Evolutionary conservation across 2,329 filamentous ascomycete genomes (phyloP), one percentile per base, ranked within the genome.

Genomic region (Ceratocystis smalleyi): DNA sequence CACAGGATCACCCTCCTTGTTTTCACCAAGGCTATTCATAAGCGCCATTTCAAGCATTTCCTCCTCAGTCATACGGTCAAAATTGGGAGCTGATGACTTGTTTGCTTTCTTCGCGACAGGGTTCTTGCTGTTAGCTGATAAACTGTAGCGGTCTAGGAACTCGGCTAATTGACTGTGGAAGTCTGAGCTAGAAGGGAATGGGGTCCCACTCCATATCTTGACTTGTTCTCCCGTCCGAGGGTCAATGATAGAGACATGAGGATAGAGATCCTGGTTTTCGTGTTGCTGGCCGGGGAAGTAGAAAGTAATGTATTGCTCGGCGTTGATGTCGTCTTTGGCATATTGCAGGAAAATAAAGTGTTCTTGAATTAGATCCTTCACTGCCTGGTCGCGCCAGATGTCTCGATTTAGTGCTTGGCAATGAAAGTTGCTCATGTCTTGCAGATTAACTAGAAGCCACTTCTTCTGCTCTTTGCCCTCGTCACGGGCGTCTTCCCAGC

Each of bases 301-400:
- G 74, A 96, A 95, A 64, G 89, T 88, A 67, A 95, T 79, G 74
- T 95, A 99, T 68, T 90, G 85, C 68, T 83, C 79, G 0, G 89
- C 89, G 45, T 85, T 82, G 0, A 84, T 82, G 69, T 95, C 91
- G 68, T 90, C 85, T 74, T 95, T 96, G 69, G 86, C 84, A 76
- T 94, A 97, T 72, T 99, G 94, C 70, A 99, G 77, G 74, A 99
- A 99, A 69, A 99, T 82, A 73, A 99, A 99, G 75, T 95, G 91
- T 72, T 96, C 92, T 70, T 83, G 83, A 35, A 99, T 80, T 0
- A 95, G 83, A n/a, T 88, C 84, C 70, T 82, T 83, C 65, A 99
- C 84, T 1, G 85, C 81, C 19, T 82, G 74, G 69, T 96, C 88
- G 75, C 96, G 96, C 94, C 94, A 99, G 63, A 97, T 84, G 72